Conservation (phyloP, 2,329 filamentous ascomycete genomes). For the Leptographium wingfieldii region DNA sequence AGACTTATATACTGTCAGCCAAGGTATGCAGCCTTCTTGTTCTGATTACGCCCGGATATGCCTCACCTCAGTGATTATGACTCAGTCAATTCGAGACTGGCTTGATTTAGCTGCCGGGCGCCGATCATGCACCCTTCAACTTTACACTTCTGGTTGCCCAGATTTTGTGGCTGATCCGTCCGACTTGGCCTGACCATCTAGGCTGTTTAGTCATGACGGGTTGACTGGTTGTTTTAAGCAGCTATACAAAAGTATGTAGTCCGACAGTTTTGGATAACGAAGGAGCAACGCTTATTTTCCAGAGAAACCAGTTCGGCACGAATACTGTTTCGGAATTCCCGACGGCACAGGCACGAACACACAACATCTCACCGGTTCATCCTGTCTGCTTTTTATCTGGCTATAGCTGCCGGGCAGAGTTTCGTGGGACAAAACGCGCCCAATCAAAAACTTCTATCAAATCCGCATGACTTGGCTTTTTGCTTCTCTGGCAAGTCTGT, state of each 20-base stretch:
- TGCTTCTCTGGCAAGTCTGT: not conserved
- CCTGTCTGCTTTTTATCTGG: not conserved
- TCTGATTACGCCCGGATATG: no score
- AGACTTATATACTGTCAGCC: not conserved
- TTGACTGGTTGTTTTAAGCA: no score
- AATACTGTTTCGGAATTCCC: no score
- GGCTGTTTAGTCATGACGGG: no score
- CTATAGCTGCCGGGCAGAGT: not conserved
- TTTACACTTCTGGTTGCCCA: no score
- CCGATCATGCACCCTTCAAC: not conserved
- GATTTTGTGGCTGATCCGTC: not conserved
- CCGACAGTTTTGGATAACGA: no score
- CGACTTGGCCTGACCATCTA: not conserved
- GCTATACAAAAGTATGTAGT: no score
- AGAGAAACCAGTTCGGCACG: no score
- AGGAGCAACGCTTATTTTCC: no score
- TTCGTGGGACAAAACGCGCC: not conserved
- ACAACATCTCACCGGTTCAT: not conserved
- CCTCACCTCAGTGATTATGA: not conserved
- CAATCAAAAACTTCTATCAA: not conserved
- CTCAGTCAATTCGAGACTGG: not conserved
- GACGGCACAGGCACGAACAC: no score
- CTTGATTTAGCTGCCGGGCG: not conserved
- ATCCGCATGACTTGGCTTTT: not conserved
- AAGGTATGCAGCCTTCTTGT: not conserved